Percentiles rank a stretch among this genome's conserved stretches.
phyloP scores from a whole-genome alignment of 140 eudicot species.

The Erigeron philadelphicus region DNA sequence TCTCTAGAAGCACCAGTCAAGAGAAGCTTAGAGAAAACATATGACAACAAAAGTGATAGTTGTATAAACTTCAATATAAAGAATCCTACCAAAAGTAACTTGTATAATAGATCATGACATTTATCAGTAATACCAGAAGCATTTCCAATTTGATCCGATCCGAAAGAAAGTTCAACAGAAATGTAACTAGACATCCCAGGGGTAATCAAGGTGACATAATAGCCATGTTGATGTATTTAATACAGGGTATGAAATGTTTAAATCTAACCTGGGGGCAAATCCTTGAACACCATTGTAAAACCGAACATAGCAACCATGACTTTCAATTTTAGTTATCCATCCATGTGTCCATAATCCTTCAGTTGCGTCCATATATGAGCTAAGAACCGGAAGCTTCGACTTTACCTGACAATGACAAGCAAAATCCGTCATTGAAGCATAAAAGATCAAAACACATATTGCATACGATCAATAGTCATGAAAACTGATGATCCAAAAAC shows the following conservation, averaged over 20 bases:
- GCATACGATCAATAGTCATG: not conserved
- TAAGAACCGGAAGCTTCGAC: conserved; percentile 70
- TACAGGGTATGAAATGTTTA: conserved; percentile 10
- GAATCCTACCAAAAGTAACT: not conserved
- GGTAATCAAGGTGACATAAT: not conserved
- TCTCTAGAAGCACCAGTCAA: not conserved
- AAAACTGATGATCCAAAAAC: conserved; percentile 1
- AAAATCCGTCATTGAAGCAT: conserved; percentile 3
- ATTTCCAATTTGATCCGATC: conserved; percentile 11
- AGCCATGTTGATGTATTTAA: conserved; percentile 10
- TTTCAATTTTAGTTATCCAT: conserved; percentile 89
- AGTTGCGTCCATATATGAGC: conserved; percentile 82
- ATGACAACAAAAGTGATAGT: not conserved
- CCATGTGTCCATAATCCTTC: conserved; percentile 94
- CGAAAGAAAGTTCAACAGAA: not conserved
- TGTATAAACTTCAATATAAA: not conserved
- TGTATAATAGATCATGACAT: not conserved
- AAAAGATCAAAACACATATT: not conserved
- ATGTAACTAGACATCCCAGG: not conserved
- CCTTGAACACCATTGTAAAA: conserved; percentile 97
- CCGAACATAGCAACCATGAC: conserved; percentile 88
- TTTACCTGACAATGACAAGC: conserved; percentile 55
- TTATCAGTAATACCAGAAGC: conserved; percentile 4
- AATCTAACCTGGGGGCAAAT: conserved; percentile 76
- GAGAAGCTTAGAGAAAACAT: not conserved